Conservation (phyloP, 2,329 filamentous ascomycete species). For the Endoconidiophora polonica region DNA sequence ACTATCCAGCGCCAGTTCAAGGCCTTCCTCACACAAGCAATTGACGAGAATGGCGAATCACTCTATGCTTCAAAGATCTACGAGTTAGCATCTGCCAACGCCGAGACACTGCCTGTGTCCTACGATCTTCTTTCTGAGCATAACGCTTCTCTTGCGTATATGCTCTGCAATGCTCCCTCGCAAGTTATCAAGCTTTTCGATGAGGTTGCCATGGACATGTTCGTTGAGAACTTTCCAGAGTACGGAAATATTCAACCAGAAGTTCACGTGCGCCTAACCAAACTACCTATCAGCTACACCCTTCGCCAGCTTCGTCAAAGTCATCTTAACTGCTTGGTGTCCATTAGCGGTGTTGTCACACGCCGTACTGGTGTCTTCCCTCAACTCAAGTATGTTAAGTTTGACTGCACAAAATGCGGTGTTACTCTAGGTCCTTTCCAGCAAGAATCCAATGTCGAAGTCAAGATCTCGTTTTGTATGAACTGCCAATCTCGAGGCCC, state of each 20-base stretch:
- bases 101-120: slow-evolving; percentile 88
- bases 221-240: slow-evolving; percentile 88
- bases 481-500: slow-evolving; percentile 90
- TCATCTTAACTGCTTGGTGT: slow-evolving; percentile 87
- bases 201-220: slow-evolving; percentile 89
- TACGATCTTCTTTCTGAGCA: slow-evolving; percentile 81
- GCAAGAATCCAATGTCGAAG: slow-evolving; percentile 90
- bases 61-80: slow-evolving; percentile 91
- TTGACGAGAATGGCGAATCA: slow-evolving; percentile 71
- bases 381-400: slow-evolving; percentile 96
- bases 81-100: slow-evolving; percentile 92
- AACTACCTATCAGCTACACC: slow-evolving; percentile 87
- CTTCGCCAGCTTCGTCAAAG: slow-evolving; percentile 87
- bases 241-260: slow-evolving; percentile 96
- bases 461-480: slow-evolving; percentile 92
- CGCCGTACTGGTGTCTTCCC: slow-evolving; percentile 90
- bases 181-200: slow-evolving; percentile 95
- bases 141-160: slow-evolving; percentile 89
- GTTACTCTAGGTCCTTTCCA: slow-evolving; percentile 89
- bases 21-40: slow-evolving; percentile 90
- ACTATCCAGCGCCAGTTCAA: slow-evolving; percentile 96
- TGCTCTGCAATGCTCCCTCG: slow-evolving; percentile 86
- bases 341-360: slow-evolving; percentile 89
- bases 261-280: slow-evolving; percentile 92
- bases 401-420: slow-evolving; percentile 88